phyloP scores from a whole-genome alignment of 164 flowering plant species.

The Sedum album region DNA sequence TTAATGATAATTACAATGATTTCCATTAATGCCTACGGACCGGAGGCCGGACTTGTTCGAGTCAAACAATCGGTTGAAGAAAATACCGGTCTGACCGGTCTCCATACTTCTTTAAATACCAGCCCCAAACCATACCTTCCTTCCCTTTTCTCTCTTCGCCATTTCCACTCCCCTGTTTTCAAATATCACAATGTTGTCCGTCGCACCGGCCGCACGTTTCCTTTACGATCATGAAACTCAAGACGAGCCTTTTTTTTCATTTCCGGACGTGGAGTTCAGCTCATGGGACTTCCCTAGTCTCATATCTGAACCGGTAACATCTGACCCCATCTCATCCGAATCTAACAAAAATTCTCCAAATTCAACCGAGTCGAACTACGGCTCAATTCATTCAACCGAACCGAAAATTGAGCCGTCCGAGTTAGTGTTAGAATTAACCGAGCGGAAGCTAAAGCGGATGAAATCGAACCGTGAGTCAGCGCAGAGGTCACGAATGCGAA shows the following conservation, averaged over 20 bases:
- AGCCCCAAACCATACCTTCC: slow-evolving; percentile 33
- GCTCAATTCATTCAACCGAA: slow-evolving; percentile 18
- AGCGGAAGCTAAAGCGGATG: slow-evolving; percentile 62
- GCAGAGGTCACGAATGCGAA: slow-evolving; percentile 76
- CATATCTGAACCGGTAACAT: neutral
- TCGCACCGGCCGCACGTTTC: slow-evolving; percentile 17
- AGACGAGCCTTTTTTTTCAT: slow-evolving; percentile 4
- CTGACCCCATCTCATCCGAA: slow-evolving; percentile 12
- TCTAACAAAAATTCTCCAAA: slow-evolving; percentile 11
- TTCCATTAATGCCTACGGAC: neutral
- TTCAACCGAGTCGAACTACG: slow-evolving; percentile 19
- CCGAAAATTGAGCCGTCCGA: too few species aligned
- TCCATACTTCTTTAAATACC: slow-evolving; percentile 37
- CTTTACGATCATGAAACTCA: slow-evolving; percentile 14
- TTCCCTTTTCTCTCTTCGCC: slow-evolving; percentile 66
- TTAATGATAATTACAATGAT: neutral
- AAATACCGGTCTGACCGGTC: neutral
- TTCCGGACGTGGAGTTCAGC: slow-evolving; percentile 11
- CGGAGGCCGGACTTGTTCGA: slow-evolving; percentile 28
- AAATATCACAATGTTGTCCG: slow-evolving; percentile 30
- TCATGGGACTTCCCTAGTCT: slow-evolving; percentile 14
- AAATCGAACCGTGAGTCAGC: slow-evolving; percentile 90
- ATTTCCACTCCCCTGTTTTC: slow-evolving; percentile 12
- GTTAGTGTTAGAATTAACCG: slow-evolving; percentile 25
- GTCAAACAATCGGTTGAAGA: slow-evolving; percentile 6